phyloP scores from a whole-genome alignment of 768 basidiomycete genomes.

The Boletus rubescentipes region DNA sequence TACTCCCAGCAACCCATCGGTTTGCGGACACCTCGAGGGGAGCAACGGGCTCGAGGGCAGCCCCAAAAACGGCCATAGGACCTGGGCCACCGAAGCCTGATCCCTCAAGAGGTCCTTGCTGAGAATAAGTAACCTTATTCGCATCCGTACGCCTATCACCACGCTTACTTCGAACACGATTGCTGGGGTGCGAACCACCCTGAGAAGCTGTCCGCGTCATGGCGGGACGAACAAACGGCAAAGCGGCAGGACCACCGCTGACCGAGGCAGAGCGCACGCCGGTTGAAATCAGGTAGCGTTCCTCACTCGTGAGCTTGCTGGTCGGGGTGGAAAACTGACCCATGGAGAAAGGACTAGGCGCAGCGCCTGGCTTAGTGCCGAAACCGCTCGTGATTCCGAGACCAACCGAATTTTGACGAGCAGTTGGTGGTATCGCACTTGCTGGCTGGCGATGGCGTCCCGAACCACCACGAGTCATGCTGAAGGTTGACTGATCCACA shows the following conservation, averaged over 20 bases:
- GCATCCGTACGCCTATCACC: conserved; percentile 73
- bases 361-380: conserved; percentile 31
- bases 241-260: conserved; percentile 44
- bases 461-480: conserved; percentile 61
- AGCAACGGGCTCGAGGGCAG: conserved; percentile 61
- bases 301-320: conserved; percentile 65
- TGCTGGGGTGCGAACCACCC: conserved; percentile 48
- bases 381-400: conserved; percentile 38
- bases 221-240: conserved; percentile 56
- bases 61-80: conserved; percentile 28
- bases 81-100: conserved; percentile 32
- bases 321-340: conserved; percentile 61
- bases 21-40: conserved; percentile 81
- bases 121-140: conserved; percentile 40
- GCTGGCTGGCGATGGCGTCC: conserved; percentile 55
- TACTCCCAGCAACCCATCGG: conserved; percentile 65
- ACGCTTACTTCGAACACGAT: conserved; percentile 77
- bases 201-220: conserved; percentile 73
- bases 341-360: conserved; percentile 48
- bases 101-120: conserved; percentile 37
- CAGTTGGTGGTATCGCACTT: conserved; percentile 40
- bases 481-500: conserved; percentile 50
- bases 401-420: conserved; percentile 51
- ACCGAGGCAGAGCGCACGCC: conserved; percentile 55
- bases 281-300: conserved; percentile 53